Evolutionary conservation across 768 basidiomycete species (phyloP).

Genomic region (Panaeolus cyanescens): DNA sequence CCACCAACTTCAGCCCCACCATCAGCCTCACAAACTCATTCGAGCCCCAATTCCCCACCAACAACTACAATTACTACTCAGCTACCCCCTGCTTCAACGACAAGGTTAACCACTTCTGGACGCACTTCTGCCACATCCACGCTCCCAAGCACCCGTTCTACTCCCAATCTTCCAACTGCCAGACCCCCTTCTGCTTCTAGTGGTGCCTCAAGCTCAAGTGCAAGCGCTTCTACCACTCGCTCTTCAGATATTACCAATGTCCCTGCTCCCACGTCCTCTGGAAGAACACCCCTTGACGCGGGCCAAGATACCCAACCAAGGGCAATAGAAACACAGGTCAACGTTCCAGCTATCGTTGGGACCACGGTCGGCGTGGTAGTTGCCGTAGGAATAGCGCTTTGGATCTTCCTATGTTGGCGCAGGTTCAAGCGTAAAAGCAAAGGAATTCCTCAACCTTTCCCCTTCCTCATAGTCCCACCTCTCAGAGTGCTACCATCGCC

Average conservation of each 20-base stretch:
- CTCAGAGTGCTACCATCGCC: neutral
- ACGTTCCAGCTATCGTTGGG: neutral
- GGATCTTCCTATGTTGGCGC: neutral
- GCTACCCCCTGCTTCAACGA: too few species aligned
- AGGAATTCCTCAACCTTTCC: neutral
- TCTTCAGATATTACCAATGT: neutral
- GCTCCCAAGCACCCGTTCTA: too few species aligned
- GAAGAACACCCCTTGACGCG: neutral
- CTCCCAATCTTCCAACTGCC: neutral
- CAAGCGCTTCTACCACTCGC: neutral
- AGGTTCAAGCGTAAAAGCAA: neutral
- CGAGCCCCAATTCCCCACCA: neutral
- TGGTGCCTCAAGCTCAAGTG: too few species aligned
- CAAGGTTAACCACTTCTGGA: too few species aligned
- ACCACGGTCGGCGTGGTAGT: neutral
- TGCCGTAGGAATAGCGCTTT: neutral
- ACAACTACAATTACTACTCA: neutral
- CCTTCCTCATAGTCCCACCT: neutral
- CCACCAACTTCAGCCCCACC: neutral
- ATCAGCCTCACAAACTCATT: neutral
- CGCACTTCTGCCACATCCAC: too few species aligned
- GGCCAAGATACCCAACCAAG: neutral
- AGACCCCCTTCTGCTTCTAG: neutral
- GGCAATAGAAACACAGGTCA: neutral
- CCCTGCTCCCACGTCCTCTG: neutral